Conservation (phyloP, 1,284 basidiomycete genomes). For the Meripilus lineatus region DNA sequence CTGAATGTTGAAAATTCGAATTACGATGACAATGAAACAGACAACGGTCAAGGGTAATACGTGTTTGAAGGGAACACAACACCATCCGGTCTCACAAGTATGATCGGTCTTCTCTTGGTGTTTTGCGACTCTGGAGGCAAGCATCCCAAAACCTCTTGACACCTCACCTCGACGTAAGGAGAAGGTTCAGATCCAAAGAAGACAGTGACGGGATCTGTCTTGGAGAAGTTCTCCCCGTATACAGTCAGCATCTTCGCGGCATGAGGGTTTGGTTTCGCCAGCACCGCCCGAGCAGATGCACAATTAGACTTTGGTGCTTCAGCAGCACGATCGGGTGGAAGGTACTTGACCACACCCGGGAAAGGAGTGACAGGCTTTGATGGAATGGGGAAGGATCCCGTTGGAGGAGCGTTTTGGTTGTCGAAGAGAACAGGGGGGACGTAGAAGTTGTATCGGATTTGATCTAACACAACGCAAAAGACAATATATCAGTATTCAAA, state of each 20-base stretch:
- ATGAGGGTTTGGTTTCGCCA: slow-evolving; percentile 70
- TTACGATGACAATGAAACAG: slow-evolving; percentile 10
- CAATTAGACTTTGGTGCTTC: slow-evolving; percentile 69
- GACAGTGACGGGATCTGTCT: slow-evolving; percentile 70
- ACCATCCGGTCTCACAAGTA: slow-evolving; percentile 85
- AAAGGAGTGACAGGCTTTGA: slow-evolving; percentile 84
- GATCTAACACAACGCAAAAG: too few relatives aligned
- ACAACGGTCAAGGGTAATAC: slow-evolving; percentile 55
- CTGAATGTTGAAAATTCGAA: slow-evolving; percentile 5
- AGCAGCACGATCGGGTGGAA: slow-evolving; percentile 77
- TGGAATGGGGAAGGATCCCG: slow-evolving; percentile 68
- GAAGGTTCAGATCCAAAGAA: slow-evolving; percentile 90
- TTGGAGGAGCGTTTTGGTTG: slow-evolving; percentile 61
- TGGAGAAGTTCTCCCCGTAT: slow-evolving; percentile 88
- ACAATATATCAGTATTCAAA: slow-evolving; percentile 11
- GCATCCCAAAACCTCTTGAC: slow-evolving; percentile 82
- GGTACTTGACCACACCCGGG: slow-evolving; percentile 79
- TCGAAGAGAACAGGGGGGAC: slow-evolving; percentile 82
- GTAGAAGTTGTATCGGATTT: slow-evolving; percentile 89
- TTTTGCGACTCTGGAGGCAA: slow-evolving; percentile 63
- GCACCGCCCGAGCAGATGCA: slow-evolving; percentile 54
- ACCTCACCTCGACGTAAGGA: slow-evolving; percentile 82
- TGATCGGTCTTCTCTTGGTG: slow-evolving; percentile 70
- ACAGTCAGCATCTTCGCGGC: slow-evolving; percentile 76
- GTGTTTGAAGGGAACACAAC: slow-evolving; percentile 88